Base-by-base conservation (phyloP, 208 protist genomes). In the Trypanosoma scelopori region DNA sequence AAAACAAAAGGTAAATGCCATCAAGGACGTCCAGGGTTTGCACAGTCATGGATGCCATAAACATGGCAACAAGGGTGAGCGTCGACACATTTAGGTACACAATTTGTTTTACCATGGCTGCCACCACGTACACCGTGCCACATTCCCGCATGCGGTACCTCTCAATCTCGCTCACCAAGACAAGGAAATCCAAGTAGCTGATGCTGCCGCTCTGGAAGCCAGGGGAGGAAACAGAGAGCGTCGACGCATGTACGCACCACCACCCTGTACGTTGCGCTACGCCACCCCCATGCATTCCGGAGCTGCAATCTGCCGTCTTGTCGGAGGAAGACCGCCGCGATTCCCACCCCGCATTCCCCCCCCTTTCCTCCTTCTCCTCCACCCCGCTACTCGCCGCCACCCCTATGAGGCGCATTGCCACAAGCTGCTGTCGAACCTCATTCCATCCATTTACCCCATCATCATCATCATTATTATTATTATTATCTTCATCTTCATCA, bases 1-100 rank as follows among this genome's bases (percentile, higher is more conserved):
- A 74, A 25, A 82, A 56, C 18, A 80, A 42, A n/a, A 85, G 59
- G 48, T 85, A 82, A 0, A 64, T 32, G 0, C 39, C 41, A 37
- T 78, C 75, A 13, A 75, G n/a, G 13, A 78, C 6, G 37, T 61
- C 68, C 15, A 62, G 15, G 28, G 42, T 41, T 43, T 51, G 28
- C 53, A 60, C 20, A 23, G 48, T 52, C 55, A 67, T 60, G 18
- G 46, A 63, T 11, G 30, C 49, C 16, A 22, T 7, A 46, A 60
- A 66, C 46, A 76, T 60, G 1, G 59, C 61, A 48, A 67, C 27
- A 51, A 67, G 48, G 13, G 48, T 47, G 41, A 67, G 18, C 12
- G 52, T 56, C 20, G 61, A 67, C 1, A 30, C 15, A 27, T 67
- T 67, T 13, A 59, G 39, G 20, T 3, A 58, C 48, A 58, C 20